Evolutionary conservation across 202 grass and related monocot genomes (phyloP), one percentile per base, ranked within the genome.

Genomic region (Schoenoplectus triqueter): DNA sequence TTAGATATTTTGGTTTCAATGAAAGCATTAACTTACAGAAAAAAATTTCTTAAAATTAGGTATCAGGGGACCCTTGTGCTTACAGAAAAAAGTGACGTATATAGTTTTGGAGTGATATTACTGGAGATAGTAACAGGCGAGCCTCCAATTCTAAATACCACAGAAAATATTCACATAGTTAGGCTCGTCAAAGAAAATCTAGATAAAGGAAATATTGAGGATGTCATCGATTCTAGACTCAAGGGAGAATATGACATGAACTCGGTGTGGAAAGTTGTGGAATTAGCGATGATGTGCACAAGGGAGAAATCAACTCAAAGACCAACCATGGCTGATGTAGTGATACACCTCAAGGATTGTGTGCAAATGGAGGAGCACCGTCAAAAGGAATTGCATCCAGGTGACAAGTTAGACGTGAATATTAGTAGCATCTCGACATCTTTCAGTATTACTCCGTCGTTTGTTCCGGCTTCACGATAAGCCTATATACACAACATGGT

Each of bases 91-190:
- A 88, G 87, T 18, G 85, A 87, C 20, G 85, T 88, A 11, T 87
- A 85, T 48, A 87, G 88, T 59, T 90, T 87, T 52, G 85, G 82
- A 41, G 81, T 90, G 5, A 73, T 90, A 19, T 57, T 90, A 1
- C 14, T 90, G 49, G 88, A 85, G 46, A 64, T 90, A 15, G 51
- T 87, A 21, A 90, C 88, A 0, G 85, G 85, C 15, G 8, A 87
- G 46, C 66, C 73, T 66, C 85, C 84, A 6, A 42, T 84, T 13
- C 10, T 39, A 51, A 73, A 14, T 14, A n/a, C 1, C 47, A 47
- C 0, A 1, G 75, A 56, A 56, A 54, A 68, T 13, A 51, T 47
- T 17, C 45, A 55, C 13, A 83, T 83, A 65, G 44, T 83, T 14
- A 9, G 31, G 63, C 80, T 21, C 54, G 62, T 83, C 2, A 68